Base-by-base conservation (phyloP, 164 flowering plant species). In the Tetracentron sinense region DNA sequence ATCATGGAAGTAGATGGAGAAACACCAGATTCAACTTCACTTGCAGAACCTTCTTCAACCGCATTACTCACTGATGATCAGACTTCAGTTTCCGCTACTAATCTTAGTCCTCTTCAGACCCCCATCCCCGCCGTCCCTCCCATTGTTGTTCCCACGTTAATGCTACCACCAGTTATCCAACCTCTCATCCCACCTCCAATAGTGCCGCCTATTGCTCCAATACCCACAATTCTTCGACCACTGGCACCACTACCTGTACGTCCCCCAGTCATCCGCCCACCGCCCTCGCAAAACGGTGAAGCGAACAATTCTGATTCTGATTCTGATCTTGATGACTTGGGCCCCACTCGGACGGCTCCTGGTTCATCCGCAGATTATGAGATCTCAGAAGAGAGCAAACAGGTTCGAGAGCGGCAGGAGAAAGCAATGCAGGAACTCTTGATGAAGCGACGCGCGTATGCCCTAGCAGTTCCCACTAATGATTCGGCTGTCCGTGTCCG, bases 391-490 rank as follows among this genome's bases (percentile, higher is more conserved):
- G 91, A 85, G 75, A 94, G 97, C 76, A 82, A 67, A 64, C 75
- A 28, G 61, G 83, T 75, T 4, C 78, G 86, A 58, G 99, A 94
- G 67, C 71, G 93, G 35, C 96, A 88, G 25, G 96, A 94, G 64
- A 92, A 91, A 71, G 90, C 85, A 42, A 76, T 75, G 78, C 95
- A 84, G 57, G 96, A 91, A 8, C 78, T 85, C 27, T 11, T 91
- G 75, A 81, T 88, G 85, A 91, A 86, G 80, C 81, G 95, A 2
- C 85, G 94, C 25, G 96, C 96, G 59, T 77, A 86, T 71, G 99
- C 97, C 28, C 71, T 91, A 7, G 96, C 99, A 0, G 97, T 94
- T 28, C 99, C 99, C 28, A 94, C 99, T 11, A 94, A 94, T 74
- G 99, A 94, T 70, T 82, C 73, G 70, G 88, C 96, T 38, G 97